These are phyloP conservation scores for Scleromitrula shiraiana DNA, from an alignment of 2,329 filamentous ascomycete genomes.

Conservation along the genomic window DNA sequence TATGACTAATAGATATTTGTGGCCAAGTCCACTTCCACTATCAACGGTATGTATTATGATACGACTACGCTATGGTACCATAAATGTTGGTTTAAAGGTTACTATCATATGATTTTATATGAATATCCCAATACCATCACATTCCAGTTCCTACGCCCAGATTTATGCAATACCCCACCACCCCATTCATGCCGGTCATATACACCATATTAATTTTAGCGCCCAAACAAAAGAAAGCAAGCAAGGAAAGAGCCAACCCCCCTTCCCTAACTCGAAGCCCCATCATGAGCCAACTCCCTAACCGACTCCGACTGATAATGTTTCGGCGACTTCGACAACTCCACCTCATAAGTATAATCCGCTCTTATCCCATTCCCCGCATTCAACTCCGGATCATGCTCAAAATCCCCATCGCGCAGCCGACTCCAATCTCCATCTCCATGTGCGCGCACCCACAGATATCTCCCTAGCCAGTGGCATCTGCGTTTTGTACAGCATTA, in stretches of 20 bases:
- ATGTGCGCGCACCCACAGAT: no score
- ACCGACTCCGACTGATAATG: not conserved
- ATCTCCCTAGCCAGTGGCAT: no score
- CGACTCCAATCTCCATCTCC: conserved; percentile 10
- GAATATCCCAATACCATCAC: no score
- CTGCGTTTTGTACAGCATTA: conserved; percentile 30
- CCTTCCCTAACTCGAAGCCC: not conserved
- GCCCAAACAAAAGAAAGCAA: not conserved
- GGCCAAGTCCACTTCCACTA: no score
- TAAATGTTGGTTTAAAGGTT: no score
- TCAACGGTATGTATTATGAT: no score
- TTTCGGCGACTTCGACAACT: conserved; percentile 2
- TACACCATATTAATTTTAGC: not conserved
- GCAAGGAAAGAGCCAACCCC: not conserved
- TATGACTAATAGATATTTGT: no score
- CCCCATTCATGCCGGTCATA: no score
- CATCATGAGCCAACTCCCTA: not conserved
- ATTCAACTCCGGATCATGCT: not conserved
- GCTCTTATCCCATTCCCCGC: not conserved
- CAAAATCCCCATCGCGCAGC: conserved; percentile 4
- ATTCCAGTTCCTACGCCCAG: no score
- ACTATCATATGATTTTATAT: no score
- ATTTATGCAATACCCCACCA: no score
- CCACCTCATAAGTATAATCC: conserved; percentile 10
- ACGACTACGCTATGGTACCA: no score